Conservation (phyloP, 371 early-diverging fungal genomes). For the Furculomyces boomerangus region DNA sequence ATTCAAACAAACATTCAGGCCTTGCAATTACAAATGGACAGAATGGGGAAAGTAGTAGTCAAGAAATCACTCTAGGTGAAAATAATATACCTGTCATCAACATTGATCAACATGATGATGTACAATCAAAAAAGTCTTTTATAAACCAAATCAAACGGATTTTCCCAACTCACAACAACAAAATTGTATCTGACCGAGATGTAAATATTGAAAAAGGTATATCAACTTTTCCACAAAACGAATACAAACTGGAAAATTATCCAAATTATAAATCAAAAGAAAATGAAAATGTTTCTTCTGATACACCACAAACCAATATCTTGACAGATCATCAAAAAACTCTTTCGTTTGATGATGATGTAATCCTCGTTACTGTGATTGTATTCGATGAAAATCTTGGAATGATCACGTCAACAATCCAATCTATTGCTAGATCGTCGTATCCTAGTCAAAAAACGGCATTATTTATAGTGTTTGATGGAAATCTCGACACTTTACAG, state of each 20-base stretch:
- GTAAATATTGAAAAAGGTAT: too few relatives aligned
- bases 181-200: too few relatives aligned
- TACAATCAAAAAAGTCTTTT: too few relatives aligned
- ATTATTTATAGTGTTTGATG: constrained; percentile 20
- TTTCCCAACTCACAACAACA: too few relatives aligned
- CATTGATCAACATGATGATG: too few relatives aligned
- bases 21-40: too few relatives aligned
- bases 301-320: not conserved
- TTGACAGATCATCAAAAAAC: constrained; percentile 4
- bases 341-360: not conserved
- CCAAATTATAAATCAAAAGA: not conserved
- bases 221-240: not conserved
- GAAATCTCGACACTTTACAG: constrained; percentile 8
- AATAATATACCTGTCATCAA: too few relatives aligned
- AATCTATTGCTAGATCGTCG: constrained; percentile 15
- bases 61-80: too few relatives aligned
- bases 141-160: too few relatives aligned
- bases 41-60: too few relatives aligned
- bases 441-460: constrained; percentile 12
- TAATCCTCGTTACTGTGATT: constrained; percentile 12
- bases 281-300: not conserved
- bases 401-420: constrained; percentile 13
- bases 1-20: too few relatives aligned
- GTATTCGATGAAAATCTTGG: constrained; percentile 10
- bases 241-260: not conserved